These are phyloP conservation scores for Albugo candida DNA, from an alignment of 352 stramenopile species.

Conservation along the genomic window DNA sequence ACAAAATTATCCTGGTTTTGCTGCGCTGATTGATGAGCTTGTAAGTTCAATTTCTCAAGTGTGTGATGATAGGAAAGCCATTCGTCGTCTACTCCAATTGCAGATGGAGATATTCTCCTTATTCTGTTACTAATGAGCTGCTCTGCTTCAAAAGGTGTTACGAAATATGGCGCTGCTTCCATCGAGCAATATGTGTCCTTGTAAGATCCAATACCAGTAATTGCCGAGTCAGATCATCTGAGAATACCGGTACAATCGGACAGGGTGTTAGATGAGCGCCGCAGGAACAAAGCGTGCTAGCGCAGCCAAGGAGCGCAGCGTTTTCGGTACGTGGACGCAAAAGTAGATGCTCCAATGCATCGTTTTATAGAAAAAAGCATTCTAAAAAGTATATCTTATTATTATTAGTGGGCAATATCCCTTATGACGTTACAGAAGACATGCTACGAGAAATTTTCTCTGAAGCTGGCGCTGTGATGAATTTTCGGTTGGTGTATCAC, in stretches of 20 bases:
- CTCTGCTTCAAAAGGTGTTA: slow-evolving; percentile 67
- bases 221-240: too few relatives aligned
- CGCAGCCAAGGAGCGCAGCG: slow-evolving; percentile 59
- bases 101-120: slow-evolving; percentile 26
- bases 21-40: slow-evolving; percentile 83
- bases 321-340: slow-evolving; percentile 40
- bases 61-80: slow-evolving; percentile 80
- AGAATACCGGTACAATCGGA: too few relatives aligned
- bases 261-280: too few relatives aligned
- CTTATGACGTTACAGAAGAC: slow-evolving; percentile 76
- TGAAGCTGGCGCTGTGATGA: slow-evolving; percentile 58
- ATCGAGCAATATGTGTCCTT: background rate
- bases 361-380: background rate
- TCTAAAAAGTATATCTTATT: slow-evolving; percentile 1
- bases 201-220: too few relatives aligned
- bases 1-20: slow-evolving; percentile 86
- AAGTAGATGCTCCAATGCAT: background rate
- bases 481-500: slow-evolving; percentile 35
- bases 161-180: slow-evolving; percentile 20
- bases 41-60: slow-evolving; percentile 87
- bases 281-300: too few relatives aligned
- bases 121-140: slow-evolving; percentile 56
- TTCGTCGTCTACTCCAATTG: slow-evolving; percentile 26
- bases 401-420: slow-evolving; percentile 63
- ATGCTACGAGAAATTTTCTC: slow-evolving; percentile 79